Evolutionary conservation across 805 yeast species (phyloP).

Genomic region (Yarrowia alimentaria): DNA sequence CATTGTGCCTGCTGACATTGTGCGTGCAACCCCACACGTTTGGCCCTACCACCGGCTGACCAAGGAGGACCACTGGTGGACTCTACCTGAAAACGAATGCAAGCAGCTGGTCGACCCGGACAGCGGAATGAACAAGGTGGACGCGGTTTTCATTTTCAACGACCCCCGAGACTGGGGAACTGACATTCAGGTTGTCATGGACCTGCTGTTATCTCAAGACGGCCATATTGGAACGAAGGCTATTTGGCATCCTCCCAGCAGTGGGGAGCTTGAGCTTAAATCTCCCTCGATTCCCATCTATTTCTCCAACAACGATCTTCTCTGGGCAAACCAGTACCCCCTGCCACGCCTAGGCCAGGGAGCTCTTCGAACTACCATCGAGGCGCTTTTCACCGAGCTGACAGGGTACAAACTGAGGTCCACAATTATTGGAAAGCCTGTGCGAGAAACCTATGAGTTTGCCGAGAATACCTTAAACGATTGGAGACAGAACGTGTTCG

Average conservation of each 20-base stretch:
- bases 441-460: slow-evolving; percentile 71
- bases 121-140: slow-evolving; percentile 46
- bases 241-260: slow-evolving; percentile 25
- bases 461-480: slow-evolving; percentile 70
- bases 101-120: slow-evolving; percentile 29
- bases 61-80: slow-evolving; percentile 45
- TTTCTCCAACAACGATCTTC: slow-evolving; percentile 77
- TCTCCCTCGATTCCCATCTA: slow-evolving; percentile 65
- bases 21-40: slow-evolving; percentile 52
- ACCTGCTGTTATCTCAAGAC: slow-evolving; percentile 59
- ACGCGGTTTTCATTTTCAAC: slow-evolving; percentile 77
- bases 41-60: slow-evolving; percentile 68
- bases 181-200: slow-evolving; percentile 75
- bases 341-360: slow-evolving; percentile 90
- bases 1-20: slow-evolving; percentile 67
- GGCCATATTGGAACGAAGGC: slow-evolving; percentile 68
- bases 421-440: slow-evolving; percentile 78
- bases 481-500: slow-evolving; percentile 33
- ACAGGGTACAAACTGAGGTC: slow-evolving; percentile 55
- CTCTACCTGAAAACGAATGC: slow-evolving; percentile 38
- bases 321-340: slow-evolving; percentile 82
- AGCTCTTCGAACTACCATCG: slow-evolving; percentile 65
- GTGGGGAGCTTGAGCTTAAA: slow-evolving; percentile 31
- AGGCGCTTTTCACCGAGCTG: slow-evolving; percentile 55
- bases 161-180: slow-evolving; percentile 89